Percentiles rank a stretch among this genome's conserved stretches.
Conservation (phyloP, 1,284 basidiomycete genomes). For the Abortiporus biennis region DNA sequence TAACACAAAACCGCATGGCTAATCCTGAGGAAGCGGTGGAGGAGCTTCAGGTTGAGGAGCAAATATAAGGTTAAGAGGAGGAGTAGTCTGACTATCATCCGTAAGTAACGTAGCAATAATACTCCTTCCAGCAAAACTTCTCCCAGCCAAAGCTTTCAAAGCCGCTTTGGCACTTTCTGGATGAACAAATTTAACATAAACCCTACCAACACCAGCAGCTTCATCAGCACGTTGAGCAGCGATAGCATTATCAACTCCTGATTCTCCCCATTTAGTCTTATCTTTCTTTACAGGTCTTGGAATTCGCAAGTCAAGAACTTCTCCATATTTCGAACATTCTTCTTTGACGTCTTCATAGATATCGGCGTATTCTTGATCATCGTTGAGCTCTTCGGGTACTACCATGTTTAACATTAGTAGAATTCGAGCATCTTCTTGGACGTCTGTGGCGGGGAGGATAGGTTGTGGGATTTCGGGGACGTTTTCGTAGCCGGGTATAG, state of each 20-base stretch:
- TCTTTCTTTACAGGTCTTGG: slow-evolving; percentile 86
- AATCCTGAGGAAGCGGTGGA: slow-evolving; percentile 56
- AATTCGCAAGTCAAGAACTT: slow-evolving; percentile 82
- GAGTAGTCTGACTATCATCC: slow-evolving; percentile 78
- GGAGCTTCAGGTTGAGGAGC: slow-evolving; percentile 77
- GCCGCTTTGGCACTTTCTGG: slow-evolving; percentile 60
- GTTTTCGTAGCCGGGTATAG: slow-evolving; percentile 55
- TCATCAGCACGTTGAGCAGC: slow-evolving; percentile 73
- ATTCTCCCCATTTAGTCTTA: slow-evolving; percentile 75
- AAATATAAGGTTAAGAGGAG: slow-evolving; percentile 73
- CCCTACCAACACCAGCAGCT: slow-evolving; percentile 87
- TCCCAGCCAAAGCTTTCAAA: slow-evolving; percentile 81
- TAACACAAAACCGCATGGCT: too few species aligned
- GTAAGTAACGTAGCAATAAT: slow-evolving; percentile 78
- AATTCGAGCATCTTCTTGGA: slow-evolving; percentile 65
- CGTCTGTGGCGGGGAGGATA: slow-evolving; percentile 76
- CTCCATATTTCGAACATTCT: slow-evolving; percentile 83
- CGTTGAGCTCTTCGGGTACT: slow-evolving; percentile 84
- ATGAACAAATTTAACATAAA: slow-evolving; percentile 82
- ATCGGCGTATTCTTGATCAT: slow-evolving; percentile 92
- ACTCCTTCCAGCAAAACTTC: slow-evolving; percentile 88
- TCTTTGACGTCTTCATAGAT: slow-evolving; percentile 94
- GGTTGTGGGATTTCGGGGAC: slow-evolving; percentile 76
- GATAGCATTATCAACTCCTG: slow-evolving; percentile 53
- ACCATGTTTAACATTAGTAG: slow-evolving; percentile 99